Evolutionary conservation across 1,284 basidiomycete species (phyloP), one percentile per base, ranked within the genome.

Genomic region (Kalmanozyma brasiliensis): DNA sequence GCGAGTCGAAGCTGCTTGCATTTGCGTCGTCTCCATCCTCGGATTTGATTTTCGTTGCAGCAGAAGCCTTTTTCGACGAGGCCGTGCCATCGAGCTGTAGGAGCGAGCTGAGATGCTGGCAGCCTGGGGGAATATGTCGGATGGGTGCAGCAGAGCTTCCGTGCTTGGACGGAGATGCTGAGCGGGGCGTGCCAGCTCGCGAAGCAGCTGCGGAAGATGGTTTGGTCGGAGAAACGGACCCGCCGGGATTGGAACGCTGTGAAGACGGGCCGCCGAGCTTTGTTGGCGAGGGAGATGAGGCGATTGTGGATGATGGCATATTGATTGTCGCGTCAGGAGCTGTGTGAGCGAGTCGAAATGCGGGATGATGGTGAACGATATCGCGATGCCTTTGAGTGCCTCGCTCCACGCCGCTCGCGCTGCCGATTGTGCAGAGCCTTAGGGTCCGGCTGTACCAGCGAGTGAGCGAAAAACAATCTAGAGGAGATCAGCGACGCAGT

Each of bases 61-160:
- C n/a, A 4, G 47, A 41, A 10, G 52, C 8, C 5, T 19, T 43
- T 22, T 24, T 37, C 2, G 45, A 32, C 4, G 55, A 48, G 14
- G 53, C 8, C n/a, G 38, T n/a, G 11, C 51, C 44, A 10, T 40
- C 52, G 24, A 64, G 56, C 1, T 55, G 51, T 3, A 70, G 58
- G 2, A 61, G 42, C 13, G 67, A 46, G 49, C 43, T 26, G 19
- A 69, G 36, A 32, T 69, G 66, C 17, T 35, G 43, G 17, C 66
- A 69, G 30, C 66, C 66, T 42, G 66, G 51, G 8, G 66, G 66
- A n/a, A 64, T 60, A 13, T 56, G 51, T 16, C 60, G 61, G 2
- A 44, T 22, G 14, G 51, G 36, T 7, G 36, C 16, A 2, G 49
- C 41, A 17, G 36, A 29, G 42, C 29, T 44, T 9, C 29, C 22